These are phyloP conservation scores for Arctium minus DNA, from an alignment of 129 eudicot genomes.

Conservation along the genomic window DNA sequence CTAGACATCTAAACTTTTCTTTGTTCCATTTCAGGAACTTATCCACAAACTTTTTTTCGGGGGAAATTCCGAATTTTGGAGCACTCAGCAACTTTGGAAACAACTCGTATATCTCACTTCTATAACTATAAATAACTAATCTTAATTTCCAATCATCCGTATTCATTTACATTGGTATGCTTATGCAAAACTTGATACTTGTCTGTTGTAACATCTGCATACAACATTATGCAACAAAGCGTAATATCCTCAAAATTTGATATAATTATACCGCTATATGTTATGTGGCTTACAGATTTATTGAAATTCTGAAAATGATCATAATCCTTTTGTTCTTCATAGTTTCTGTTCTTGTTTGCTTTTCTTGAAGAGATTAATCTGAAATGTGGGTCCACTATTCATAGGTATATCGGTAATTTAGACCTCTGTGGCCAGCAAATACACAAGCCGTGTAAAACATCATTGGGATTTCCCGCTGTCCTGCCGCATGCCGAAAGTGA, in stretches of 20 bases:
- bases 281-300: not conserved
- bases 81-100: conserved; percentile 68
- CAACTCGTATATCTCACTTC: conserved; percentile 59
- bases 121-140: not conserved
- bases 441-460: conserved; percentile 80
- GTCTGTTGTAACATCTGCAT: not conserved
- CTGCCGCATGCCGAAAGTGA: conserved; percentile 92
- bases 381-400: conserved; percentile 20
- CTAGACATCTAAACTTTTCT: not conserved
- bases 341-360: not conserved
- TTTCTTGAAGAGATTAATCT: conserved; percentile 16
- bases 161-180: not conserved
- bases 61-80: conserved; percentile 91
- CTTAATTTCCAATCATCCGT: not conserved
- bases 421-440: conserved; percentile 95
- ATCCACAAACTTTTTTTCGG: conserved; percentile 83
- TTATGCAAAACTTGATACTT: not conserved
- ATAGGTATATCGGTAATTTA: conserved; percentile 88
- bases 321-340: not conserved
- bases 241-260: too few relatives aligned
- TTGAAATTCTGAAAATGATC: not conserved
- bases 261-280: not conserved
- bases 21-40: conserved; percentile 51
- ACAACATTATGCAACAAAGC: too few relatives aligned
- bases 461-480: conserved; percentile 93